Conservation (phyloP, 306 rosid genomes). For the Ziziphus jujuba region DNA sequence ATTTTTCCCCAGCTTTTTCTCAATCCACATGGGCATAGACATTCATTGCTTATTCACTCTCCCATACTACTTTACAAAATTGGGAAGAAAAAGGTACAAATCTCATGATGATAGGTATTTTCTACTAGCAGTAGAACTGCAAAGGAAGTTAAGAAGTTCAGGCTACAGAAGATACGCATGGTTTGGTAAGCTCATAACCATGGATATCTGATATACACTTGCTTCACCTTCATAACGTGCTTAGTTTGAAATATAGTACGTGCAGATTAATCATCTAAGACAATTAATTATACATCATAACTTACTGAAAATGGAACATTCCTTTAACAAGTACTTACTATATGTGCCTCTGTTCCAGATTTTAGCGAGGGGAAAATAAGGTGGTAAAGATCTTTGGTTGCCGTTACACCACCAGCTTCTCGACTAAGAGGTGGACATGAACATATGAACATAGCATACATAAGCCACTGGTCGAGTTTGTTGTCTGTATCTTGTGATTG, state of each 20-base stretch:
- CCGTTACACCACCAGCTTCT: slow-evolving; percentile 61
- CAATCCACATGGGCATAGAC: not conserved
- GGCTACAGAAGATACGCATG: not conserved
- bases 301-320: not conserved
- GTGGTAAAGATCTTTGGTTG: slow-evolving; percentile 87
- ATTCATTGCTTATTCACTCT: not conserved
- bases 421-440: slow-evolving; percentile 84
- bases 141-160: not conserved
- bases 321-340: slow-evolving; percentile 54
- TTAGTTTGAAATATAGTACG: not conserved
- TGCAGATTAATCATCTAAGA: not conserved
- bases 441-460: slow-evolving; percentile 93
- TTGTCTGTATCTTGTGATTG: slow-evolving; percentile 89
- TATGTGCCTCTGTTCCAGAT: slow-evolving; percentile 86
- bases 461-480: slow-evolving; percentile 98
- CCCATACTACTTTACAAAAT: slow-evolving; percentile 3
- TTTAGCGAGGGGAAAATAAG: slow-evolving; percentile 87
- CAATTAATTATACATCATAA: not conserved
- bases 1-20: not conserved
- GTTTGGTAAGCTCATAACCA: too few relatives aligned
- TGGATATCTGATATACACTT: too few relatives aligned
- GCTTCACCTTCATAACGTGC: not conserved
- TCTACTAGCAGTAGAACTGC: not conserved
- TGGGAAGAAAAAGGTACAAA: not conserved
- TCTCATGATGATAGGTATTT: too few relatives aligned